Evolutionary conservation across 257 asterid species (phyloP), one percentile per base, ranked within the genome.

Genomic region (Schizonepeta tenuifolia): DNA sequence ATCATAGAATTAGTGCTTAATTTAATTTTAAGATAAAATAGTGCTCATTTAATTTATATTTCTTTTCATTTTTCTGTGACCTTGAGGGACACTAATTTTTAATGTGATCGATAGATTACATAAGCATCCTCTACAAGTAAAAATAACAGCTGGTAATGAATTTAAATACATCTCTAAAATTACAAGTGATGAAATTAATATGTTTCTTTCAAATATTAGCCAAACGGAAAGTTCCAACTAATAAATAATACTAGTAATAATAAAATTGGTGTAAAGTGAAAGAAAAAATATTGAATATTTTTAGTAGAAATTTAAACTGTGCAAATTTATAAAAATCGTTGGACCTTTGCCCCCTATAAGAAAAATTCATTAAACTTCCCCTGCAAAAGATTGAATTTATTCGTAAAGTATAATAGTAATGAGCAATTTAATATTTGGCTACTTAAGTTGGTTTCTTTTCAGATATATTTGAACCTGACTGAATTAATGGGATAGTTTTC

Each of bases 401-500:
- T 40, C 12, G 55, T 73, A 40, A 22, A 14, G 31, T 4, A 33
- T 31, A 3, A 2, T 14, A 11, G 7, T 8, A 26, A 64, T 18
- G 24, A 24, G 21, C 13, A 60, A 70, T 38, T 55, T 54, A 36
- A 26, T 14, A 24, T 15, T 9, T 20, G 41, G 6, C 4, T 40
- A 51, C 5, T 51, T 24, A 58, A 24, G 53, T 17, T 7, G 17
- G 73, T 28, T 58, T 61, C 53, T 61, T n/a, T 53, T 36, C 57
- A 40, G 9, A 55, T 54, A 44, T 36, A 9, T 35, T 63, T 44
- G 47, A 63, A 50, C 70, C 67, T 55, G 13, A 58, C 67, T 55
- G 13, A 58, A 56, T 70, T 24, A 65, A 79, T 70, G 73, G 17
- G 21, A 66, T 58, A 17, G 43, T 70, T 72, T 75, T 75, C 75